Evolutionary conservation across 2,329 filamentous ascomycete species (phyloP), one percentile per base, ranked within the genome.

Genomic region (Zymoseptoria tritici): DNA sequence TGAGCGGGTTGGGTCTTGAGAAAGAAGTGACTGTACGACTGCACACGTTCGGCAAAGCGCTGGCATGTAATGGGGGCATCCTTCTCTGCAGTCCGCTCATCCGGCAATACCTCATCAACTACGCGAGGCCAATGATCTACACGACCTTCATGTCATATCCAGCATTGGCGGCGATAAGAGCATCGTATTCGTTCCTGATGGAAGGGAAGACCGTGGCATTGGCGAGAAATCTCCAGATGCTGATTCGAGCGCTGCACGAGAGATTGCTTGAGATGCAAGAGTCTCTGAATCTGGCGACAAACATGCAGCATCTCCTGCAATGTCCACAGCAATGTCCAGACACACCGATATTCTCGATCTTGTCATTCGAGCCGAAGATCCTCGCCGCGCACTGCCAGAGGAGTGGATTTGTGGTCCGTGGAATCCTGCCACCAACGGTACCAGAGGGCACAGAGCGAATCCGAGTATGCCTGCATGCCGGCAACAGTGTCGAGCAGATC

Each of bases 111-210:
- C 77, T 91, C 56, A 81, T 90, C 72, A 91, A 91, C 68, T 91
- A 91, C 68, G 87, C 88, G 0, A 82, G 87, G n/a, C 85, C 82
- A 1, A 74, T 91, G 50, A 90, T 91, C 57, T 91, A 90, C 71
- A 90, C 87, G 0, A 90, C 87, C 0, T 85, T 86, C 29, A 80
- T 89, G 74, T 80, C 84, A 0, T 83, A 84, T 49, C 82, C 86
- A 0, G 79, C 81, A 1, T 77, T 89, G 1, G 81, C 81, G 0
- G 80, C 81, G 13, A 85, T 89, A 56, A 75, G 79, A 50, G 78
- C 81, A 0, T 78, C 80, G 0, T 88, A 87, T 67, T 77, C 80
- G 7, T 79, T 85, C 31, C 74, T 90, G n/a, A 70, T 69, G 8
- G 71, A 73, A 1, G 83, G 82, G 0, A 69, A 75, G 31, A 83